Percentiles rank a stretch among this genome's conserved stretches.
These are phyloP conservation scores for Colletotrichum agaves DNA, from an alignment of 2,329 filamentous ascomycete species.

Conservation along the genomic window DNA sequence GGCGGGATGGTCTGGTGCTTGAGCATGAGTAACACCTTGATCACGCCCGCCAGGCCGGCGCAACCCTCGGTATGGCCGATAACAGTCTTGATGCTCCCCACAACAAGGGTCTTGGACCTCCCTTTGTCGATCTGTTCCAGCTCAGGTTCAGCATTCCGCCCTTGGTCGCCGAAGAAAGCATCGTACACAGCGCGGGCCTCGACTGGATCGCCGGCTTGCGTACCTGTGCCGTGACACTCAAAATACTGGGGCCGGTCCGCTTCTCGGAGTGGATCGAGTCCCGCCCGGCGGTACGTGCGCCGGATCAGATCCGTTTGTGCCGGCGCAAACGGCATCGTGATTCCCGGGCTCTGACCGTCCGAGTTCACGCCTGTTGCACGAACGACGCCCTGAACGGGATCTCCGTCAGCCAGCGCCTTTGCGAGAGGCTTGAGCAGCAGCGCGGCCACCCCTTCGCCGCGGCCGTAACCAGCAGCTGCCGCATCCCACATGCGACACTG, in stretches of 20 bases:
- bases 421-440: conserved; percentile 54
- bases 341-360: conserved; percentile 52
- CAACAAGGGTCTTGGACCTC: no score
- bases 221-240: conserved; percentile 59
- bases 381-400: conserved; percentile 48
- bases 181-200: conserved; percentile 45
- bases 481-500: conserved; percentile 40
- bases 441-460: conserved; percentile 53
- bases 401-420: conserved; percentile 52
- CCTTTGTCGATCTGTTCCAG: no score
- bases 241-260: conserved; percentile 39
- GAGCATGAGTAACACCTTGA: no score
- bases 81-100: no score
- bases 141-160: no score
- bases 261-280: conserved; percentile 39
- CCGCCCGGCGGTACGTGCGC: conserved; percentile 44
- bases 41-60: no score
- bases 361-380: conserved; percentile 43
- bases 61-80: no score
- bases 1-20: no score
- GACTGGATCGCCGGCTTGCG: conserved; percentile 52
- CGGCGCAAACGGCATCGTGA: conserved; percentile 47
- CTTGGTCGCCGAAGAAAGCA: conserved; percentile 20
- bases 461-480: conserved; percentile 53
- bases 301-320: conserved; percentile 50